Conservation (phyloP, 352 stramenopile genomes). For the Phytophthora citricola region DNA sequence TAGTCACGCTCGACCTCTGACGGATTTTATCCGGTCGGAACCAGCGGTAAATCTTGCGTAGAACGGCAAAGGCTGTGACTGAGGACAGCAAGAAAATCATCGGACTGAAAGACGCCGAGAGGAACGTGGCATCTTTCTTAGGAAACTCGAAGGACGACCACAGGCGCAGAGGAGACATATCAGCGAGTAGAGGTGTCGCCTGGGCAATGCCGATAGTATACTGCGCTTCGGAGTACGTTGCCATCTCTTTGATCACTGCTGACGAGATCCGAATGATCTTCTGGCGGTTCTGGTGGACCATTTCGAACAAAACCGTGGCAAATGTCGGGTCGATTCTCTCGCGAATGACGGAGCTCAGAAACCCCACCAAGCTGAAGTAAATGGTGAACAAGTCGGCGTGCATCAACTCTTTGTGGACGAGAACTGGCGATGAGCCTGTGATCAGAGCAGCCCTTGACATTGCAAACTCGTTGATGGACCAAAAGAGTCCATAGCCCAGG, state of each 20-base stretch:
- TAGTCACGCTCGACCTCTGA: slow-evolving; percentile 18
- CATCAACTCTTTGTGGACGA: slow-evolving; percentile 35
- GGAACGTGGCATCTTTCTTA: slow-evolving; percentile 18
- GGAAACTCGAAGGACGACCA: slow-evolving; percentile 28
- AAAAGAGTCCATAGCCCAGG: slow-evolving; percentile 41
- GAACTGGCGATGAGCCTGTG: slow-evolving; percentile 2
- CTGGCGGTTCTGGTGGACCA: slow-evolving; percentile 16
- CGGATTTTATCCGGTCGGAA: slow-evolving; percentile 16
- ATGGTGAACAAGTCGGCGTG: slow-evolving; percentile 36
- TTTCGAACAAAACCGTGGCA: slow-evolving; percentile 25
- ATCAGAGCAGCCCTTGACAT: slow-evolving; percentile 26
- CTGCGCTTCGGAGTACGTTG: slow-evolving; percentile 7
- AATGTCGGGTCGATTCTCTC: slow-evolving; percentile 33
- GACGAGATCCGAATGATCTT: slow-evolving; percentile 6
- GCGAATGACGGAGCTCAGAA: slow-evolving; percentile 27
- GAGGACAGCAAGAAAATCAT: slow-evolving; percentile 22
- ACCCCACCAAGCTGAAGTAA: slow-evolving; percentile 20
- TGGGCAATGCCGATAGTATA: slow-evolving; percentile 23
- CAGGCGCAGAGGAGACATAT: slow-evolving; percentile 28
- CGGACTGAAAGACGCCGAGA: slow-evolving; percentile 19
- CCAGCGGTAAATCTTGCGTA: slow-evolving; percentile 23
- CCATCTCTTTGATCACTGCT: slow-evolving; percentile 12
- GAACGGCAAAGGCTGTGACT: slow-evolving; percentile 12
- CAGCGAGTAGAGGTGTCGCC: slow-evolving; percentile 1
- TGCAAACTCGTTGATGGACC: slow-evolving; percentile 41